Evolutionary conservation across 192 early-diverging fungal genomes (phyloP), one percentile per base, ranked within the genome.

Genomic region (Entophlyctis luteolus): DNA sequence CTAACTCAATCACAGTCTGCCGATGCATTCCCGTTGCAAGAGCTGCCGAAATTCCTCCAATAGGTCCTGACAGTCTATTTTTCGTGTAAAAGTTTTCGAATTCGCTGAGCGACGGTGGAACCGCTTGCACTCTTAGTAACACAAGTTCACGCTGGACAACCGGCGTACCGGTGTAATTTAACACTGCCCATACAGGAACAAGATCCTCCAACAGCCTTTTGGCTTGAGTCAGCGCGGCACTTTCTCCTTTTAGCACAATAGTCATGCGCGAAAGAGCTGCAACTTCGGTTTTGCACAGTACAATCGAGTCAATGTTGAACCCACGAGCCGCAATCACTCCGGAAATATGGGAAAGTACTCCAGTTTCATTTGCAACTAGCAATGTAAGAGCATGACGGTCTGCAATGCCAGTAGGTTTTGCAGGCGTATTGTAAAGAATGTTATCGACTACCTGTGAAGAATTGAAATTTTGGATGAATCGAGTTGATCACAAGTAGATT

Each of bases 261-360:
- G 94, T 98, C 93, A 96, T 96, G 54, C 96, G 86, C 70, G 86
- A 87, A 55, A 98, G 83, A 59, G 94, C 93, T 0, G 87, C 85
- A 12, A 95, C 94, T 70, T 98, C 93, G 23, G 96, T 98, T 63
- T 91, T 94, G 70, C 92, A 90, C 6, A 95, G 94, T 5, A 98
- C 94, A 45, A 98, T 79, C 50, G 93, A 92, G 72, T 98, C 96
- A 72, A 98, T 98, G 74, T 97, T 98, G 79, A 97, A 95, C 0
- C 94, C 93, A 48, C 96, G 80, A n/a, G 87, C 94, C 3, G 96
- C 96, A 76, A 98, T 80, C 62, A 94, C 91, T 22, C 78, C 79
- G 14, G 75, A 73, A 23, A 81, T 69, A 57, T 76, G 62, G 4
- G 75, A 77, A 12, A 84, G 71, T 0, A 80, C 78, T 31, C 96